These are phyloP conservation scores for Clitocybe nebularis DNA, from an alignment of 1,284 basidiomycete species.

Conservation along the genomic window DNA sequence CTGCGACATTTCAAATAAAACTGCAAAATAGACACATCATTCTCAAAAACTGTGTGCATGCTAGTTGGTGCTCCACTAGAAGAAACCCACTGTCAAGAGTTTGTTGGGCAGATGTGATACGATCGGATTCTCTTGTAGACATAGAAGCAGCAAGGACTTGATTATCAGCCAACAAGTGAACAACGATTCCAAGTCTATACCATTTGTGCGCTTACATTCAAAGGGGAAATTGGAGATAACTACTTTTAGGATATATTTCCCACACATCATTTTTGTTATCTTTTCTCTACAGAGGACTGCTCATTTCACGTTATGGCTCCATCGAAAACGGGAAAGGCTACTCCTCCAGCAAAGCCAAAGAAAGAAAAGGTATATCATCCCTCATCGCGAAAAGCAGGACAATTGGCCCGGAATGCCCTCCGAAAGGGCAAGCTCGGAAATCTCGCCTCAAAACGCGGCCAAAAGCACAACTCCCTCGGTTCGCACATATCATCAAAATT, in stretches of 20 bases:
- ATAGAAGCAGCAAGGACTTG: constrained; percentile 22
- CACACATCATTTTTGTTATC: no score
- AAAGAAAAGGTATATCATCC: constrained; percentile 81
- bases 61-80: neutral
- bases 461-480: constrained; percentile 59
- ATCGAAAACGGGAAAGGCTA: constrained; percentile 30
- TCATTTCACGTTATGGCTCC: constrained; percentile 31
- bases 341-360: constrained; percentile 34
- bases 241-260: no score
- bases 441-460: constrained; percentile 48
- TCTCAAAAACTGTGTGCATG: constrained; percentile 3
- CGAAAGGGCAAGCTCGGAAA: constrained; percentile 69
- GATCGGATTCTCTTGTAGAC: constrained; percentile 61
- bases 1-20: constrained; percentile 79
- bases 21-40: constrained; percentile 33
- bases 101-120: constrained; percentile 70
- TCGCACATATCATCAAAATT: constrained; percentile 13
- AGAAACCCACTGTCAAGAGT: constrained; percentile 69
- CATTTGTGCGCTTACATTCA: no score
- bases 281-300: constrained; percentile 7
- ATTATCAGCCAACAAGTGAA: neutral
- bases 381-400: constrained; percentile 77
- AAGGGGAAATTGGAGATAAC: no score
- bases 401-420: constrained; percentile 68
- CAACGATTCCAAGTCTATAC: no score